Evolutionary conservation across 1,284 basidiomycete species (phyloP), one percentile per base, ranked within the genome.

Genomic region (Vanrija pseudolonga): DNA sequence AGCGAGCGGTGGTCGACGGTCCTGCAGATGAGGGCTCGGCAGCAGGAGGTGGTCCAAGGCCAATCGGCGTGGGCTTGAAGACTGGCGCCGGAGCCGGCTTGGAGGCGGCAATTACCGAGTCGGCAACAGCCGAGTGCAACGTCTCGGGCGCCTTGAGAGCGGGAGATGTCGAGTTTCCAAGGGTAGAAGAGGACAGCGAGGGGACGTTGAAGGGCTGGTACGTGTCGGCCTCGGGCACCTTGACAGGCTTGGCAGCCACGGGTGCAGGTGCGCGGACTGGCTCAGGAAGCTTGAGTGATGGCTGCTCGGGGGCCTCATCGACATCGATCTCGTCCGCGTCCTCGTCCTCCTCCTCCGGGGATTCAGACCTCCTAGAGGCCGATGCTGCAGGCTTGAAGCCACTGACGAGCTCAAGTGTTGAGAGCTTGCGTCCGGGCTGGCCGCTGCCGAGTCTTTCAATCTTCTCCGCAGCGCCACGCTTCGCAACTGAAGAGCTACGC

Each of bases 401-500:
- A 26, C 53, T 53, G n/a, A 65, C 54, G 47, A 57, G 51, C 53
- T 65, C 64, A 18, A 64, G 55, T 1, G 62, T 60, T 3, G 60
- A 60, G 38, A 56, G 43, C 45, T 50, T 55, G 11, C 53, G 56
- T 12, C 32, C 32, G 2, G 32, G 32, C 4, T 49, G 51, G 28
- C 55, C 55, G 1, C 42, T 50, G 23, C 50, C 44, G 17, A 53
- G 39, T 6, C 39, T 37, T 38, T 66, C 72, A 24, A 74, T 58
- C 56, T 66, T 66, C 32, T 65, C 69, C 0, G 72, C 72, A 0
- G 72, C 72, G n/a, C 72, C 72, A 28, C 72, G 58, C 6, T 55
- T 60, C 0, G 69, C 66, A 3, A 65, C 66, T 42, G 51, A 36
- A 36, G 60, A 58, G 12, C 51, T 50, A 18, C 59, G 59, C 6